Evolutionary conservation across 805 yeast species (phyloP).

Genomic region (Nakazawaea siamensis): DNA sequence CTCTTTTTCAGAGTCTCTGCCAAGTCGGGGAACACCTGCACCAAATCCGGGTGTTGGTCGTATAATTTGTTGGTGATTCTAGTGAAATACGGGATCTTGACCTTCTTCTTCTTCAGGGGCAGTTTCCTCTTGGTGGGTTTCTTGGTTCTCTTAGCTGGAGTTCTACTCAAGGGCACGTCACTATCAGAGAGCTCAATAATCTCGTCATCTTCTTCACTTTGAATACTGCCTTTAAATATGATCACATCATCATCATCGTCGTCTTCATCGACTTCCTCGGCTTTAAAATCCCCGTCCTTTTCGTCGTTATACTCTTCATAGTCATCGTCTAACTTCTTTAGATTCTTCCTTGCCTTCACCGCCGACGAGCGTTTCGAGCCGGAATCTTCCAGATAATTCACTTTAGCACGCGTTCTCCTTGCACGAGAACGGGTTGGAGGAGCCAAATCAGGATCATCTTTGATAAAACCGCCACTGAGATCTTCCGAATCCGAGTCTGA

Average conservation of each 20-base stretch:
- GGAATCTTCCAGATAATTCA: too few relatives aligned
- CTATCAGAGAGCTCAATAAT: slow-evolving; percentile 12
- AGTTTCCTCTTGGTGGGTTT: slow-evolving; percentile 3
- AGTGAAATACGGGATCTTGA: slow-evolving; percentile 59
- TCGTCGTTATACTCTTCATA: slow-evolving; percentile 22
- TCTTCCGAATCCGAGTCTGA: too few relatives aligned
- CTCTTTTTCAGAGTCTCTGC: slow-evolving; percentile 26
- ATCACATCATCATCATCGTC: slow-evolving; percentile 28
- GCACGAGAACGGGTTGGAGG: slow-evolving; percentile 1
- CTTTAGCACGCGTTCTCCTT: slow-evolving; percentile 15
- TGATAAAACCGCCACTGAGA: too few relatives aligned
- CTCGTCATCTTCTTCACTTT: slow-evolving; percentile 7
- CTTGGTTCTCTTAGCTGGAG: slow-evolving; percentile 8
- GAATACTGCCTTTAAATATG: slow-evolving; percentile 16
- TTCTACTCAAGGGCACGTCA: not conserved
- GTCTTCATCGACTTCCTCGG: slow-evolving; percentile 34
- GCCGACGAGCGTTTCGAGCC: slow-evolving; percentile 18
- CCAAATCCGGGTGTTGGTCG: slow-evolving; percentile 72
- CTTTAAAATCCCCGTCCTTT: slow-evolving; percentile 17
- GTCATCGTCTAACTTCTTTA: slow-evolving; percentile 21
- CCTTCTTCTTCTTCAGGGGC: slow-evolving; percentile 18
- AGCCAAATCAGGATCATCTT: too few relatives aligned
- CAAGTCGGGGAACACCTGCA: slow-evolving; percentile 62
- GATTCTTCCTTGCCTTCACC: slow-evolving; percentile 17
- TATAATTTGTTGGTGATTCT: slow-evolving; percentile 61